Conservation (phyloP, 768 basidiomycete species). For the Suillus decipiens region DNA sequence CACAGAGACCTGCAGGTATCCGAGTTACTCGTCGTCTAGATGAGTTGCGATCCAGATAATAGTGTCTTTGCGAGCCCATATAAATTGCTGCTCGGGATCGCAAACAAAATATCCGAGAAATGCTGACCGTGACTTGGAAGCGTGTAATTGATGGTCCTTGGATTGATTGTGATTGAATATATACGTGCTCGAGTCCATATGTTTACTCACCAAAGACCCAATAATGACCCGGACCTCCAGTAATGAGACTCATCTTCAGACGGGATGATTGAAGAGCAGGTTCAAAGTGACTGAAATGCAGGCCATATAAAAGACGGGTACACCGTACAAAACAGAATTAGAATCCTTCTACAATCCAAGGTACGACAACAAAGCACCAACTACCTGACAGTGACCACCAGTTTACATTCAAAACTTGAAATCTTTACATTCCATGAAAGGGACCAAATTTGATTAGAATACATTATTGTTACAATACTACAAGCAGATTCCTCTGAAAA, state of each 20-base stretch:
- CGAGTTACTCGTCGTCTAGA: conserved; percentile 20
- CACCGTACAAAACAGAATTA: too few relatives aligned
- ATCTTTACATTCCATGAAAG: too few relatives aligned
- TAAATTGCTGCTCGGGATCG: neutral
- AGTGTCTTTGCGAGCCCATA: conserved; percentile 3
- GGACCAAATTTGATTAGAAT: too few relatives aligned
- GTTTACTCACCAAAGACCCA: neutral
- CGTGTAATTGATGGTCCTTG: neutral
- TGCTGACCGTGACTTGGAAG: neutral
- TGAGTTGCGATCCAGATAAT: conserved; percentile 17
- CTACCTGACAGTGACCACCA: too few relatives aligned
- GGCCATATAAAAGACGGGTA: too few relatives aligned
- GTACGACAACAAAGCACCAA: too few relatives aligned
- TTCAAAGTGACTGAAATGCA: too few relatives aligned
- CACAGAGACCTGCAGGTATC: conserved; percentile 5
- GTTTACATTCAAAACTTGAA: too few relatives aligned
- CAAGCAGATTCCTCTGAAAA: too few relatives aligned
- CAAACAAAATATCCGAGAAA: neutral
- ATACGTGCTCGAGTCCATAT: neutral
- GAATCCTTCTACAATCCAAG: too few relatives aligned
- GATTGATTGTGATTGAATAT: neutral
- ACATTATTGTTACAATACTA: too few relatives aligned
- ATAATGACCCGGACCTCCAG: neutral
- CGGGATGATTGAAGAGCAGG: neutral
- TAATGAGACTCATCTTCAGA: neutral